phyloP scores from a whole-genome alignment of 2,329 filamentous ascomycete genomes.

The Penicillium sp. region DNA sequence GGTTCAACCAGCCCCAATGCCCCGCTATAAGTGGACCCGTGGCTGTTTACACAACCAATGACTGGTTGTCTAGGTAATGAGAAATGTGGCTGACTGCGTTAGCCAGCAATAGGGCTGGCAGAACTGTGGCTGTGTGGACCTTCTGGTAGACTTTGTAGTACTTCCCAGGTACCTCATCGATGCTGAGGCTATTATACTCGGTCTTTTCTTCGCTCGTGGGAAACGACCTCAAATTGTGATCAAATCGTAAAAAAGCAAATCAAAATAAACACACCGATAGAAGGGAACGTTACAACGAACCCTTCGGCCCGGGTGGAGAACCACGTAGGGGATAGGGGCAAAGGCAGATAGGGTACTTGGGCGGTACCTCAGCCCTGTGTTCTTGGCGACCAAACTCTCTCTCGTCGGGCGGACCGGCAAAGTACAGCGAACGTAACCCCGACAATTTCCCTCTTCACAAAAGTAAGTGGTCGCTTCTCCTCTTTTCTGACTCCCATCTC shows the following conservation, averaged over 20 bases:
- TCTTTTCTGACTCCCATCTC: conserved; percentile 2
- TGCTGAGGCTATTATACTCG: background rate
- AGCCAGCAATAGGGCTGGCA: conserved; percentile 19
- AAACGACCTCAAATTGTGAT: background rate
- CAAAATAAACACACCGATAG: background rate
- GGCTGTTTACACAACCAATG: conserved; percentile 16
- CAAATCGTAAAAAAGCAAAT: background rate
- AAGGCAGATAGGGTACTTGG: conserved; percentile 5
- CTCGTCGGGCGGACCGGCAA: conserved; percentile 1
- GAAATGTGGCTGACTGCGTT: conserved; percentile 20
- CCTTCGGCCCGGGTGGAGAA: conserved; percentile 7
- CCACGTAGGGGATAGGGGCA: conserved; percentile 1
- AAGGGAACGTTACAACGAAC: background rate
- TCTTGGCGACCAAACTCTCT: conserved; percentile 7
- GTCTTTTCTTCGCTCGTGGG: no score
- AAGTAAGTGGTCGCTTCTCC: conserved; percentile 16
- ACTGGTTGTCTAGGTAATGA: background rate
- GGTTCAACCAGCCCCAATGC: background rate
- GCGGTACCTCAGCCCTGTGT: conserved; percentile 9
- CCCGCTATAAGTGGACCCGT: conserved; percentile 6
- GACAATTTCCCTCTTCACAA: conserved; percentile 4
- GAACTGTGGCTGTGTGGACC: conserved; percentile 12
- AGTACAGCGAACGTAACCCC: conserved; percentile 11
- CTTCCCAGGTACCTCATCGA: background rate
- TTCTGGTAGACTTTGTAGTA: background rate